Base-by-base conservation (phyloP, 768 basidiomycete species). In the Lyophyllum decastes region DNA sequence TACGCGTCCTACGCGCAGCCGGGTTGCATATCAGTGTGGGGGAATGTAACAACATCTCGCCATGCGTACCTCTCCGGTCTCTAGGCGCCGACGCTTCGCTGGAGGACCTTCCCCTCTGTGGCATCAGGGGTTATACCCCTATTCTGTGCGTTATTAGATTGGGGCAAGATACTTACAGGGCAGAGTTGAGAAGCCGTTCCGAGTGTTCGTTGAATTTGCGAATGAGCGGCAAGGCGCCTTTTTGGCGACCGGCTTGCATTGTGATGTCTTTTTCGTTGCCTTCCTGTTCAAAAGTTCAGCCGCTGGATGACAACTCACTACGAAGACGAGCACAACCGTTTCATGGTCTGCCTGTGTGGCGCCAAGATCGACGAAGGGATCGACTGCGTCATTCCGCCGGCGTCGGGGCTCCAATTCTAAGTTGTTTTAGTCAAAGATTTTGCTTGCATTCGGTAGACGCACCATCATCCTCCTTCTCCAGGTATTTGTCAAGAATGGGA, bases 181-280 rank as follows among this genome's bases (percentile, higher is more conserved):
- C 88, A 43, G 92, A 87, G 57, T 90, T 88, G 14, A 98, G 76
- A 10, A 98, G 76, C 62, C 94, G 77, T 64, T 96, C 94, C 0
- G 94, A 97, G 71, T 99, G 97, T 67, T 98, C 94, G 66, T 98
- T 99, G 75, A 99, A 98, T 69, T 95, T 92, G 49, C 96, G 83
- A 62, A 99, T 98, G 47, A 98, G 80, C 0, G 97, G 97, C 22
- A 99, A 73, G 12, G 92, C 90, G 34, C 88, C 89, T 49, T 87
- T 82, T 70, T 97, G 91, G 66, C 89, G 83, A 16, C 97, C 97
- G 14, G 96, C 87, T 69, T 93, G 93, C 97, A 98, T 99, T 1
- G 97, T 98, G 22, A 92, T 69, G 65, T 99, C 97, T 69, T 83
- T 87, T 62, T 88, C 85, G 64, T 96, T 96, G 19, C 93, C 92